Evolutionary conservation across 306 rosid species (phyloP).

Genomic region (Cucurbita ficifolia): DNA sequence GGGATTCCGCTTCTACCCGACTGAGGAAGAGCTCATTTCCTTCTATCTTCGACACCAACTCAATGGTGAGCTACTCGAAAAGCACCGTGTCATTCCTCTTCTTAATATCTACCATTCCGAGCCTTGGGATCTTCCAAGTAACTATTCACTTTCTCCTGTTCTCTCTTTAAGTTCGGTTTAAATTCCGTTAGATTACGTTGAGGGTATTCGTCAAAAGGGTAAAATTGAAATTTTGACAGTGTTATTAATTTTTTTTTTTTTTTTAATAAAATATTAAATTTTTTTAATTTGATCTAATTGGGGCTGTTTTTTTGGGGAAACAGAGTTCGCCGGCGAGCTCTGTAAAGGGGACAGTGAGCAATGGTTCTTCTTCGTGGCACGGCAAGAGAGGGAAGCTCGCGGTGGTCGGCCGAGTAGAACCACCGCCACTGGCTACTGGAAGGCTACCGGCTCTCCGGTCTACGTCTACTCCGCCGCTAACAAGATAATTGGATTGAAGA

Average conservation of each 20-base stretch:
- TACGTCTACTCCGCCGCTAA: slow-evolving; percentile 58
- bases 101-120: slow-evolving; percentile 44
- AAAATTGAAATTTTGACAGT: too few species aligned
- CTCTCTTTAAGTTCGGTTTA: not conserved
- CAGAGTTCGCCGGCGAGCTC: slow-evolving; percentile 50
- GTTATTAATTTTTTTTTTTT: too few species aligned
- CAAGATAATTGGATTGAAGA: slow-evolving; percentile 53
- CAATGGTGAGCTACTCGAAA: slow-evolving; percentile 16
- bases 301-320: not conserved
- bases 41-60: slow-evolving; percentile 60
- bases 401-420: slow-evolving; percentile 80
- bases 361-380: slow-evolving; percentile 73
- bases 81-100: slow-evolving; percentile 35
- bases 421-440: slow-evolving; percentile 73
- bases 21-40: slow-evolving; percentile 69
- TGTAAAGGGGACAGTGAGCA: slow-evolving; percentile 71
- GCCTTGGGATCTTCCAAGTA: slow-evolving; percentile 79
- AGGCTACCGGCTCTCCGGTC: slow-evolving; percentile 79
- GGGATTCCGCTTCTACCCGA: slow-evolving; percentile 75
- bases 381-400: slow-evolving; percentile 60
- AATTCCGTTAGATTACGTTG: too few species aligned
- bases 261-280: too few species aligned
- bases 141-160: not conserved
- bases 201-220: too few species aligned
- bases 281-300: too few species aligned